These are phyloP conservation scores for Phanerochaete sordida DNA, from an alignment of 768 basidiomycete species.

Conservation along the genomic window DNA sequence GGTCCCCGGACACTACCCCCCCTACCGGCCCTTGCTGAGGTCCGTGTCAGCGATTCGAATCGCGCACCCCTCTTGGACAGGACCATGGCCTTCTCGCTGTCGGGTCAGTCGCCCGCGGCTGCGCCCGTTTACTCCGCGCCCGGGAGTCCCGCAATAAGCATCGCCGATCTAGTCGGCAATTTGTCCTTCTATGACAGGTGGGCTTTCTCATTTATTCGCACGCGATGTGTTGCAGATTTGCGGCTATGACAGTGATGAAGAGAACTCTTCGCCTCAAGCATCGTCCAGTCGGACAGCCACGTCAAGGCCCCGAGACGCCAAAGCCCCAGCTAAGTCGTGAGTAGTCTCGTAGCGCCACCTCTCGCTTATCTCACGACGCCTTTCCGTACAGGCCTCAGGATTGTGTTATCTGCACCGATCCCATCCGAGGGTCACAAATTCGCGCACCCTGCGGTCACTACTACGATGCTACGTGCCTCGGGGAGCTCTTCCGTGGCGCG, in stretches of 20 bases:
- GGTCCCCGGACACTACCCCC: too few species aligned
- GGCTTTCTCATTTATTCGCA: neutral
- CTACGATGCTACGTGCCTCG: conserved; percentile 23
- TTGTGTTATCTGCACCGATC: conserved; percentile 19
- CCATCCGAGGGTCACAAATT: conserved; percentile 2
- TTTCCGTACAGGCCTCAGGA: conserved; percentile 7
- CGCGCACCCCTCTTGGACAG: too few species aligned
- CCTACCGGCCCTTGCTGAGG: too few species aligned
- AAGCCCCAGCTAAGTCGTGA: neutral
- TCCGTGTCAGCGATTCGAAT: too few species aligned
- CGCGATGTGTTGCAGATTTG: too few species aligned
- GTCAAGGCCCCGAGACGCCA: neutral
- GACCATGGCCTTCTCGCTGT: neutral
- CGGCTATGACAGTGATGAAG: neutral
- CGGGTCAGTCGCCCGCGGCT: neutral
- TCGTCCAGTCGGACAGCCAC: neutral
- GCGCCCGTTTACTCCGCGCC: neutral
- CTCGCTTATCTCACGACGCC: neutral
- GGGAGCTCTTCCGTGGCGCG: conserved; percentile 21
- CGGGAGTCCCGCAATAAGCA: neutral
- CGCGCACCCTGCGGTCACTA: conserved; percentile 24
- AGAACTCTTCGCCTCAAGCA: neutral
- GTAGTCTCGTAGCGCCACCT: neutral
- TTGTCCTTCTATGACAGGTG: neutral
- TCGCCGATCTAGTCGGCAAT: neutral